Base-by-base conservation (phyloP, 164 flowering plant species). In the Taxillus chinensis region DNA sequence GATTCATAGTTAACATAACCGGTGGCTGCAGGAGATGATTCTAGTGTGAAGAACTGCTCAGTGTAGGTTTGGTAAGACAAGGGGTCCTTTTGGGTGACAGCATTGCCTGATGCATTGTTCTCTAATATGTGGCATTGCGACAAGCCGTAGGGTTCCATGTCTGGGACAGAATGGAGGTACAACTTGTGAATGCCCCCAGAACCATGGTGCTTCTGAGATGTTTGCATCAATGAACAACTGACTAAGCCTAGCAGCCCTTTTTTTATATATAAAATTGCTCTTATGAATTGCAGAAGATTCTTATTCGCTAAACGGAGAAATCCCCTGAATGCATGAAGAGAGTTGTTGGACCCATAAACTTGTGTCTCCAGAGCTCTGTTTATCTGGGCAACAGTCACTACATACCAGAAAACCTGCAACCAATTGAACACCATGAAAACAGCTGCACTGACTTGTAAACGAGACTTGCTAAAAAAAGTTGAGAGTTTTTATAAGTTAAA, bases 41-140 rank as follows among this genome's bases (percentile, higher is more conserved):
- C 85, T 42, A 83, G 68, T 42, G 87, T 83, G 62, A 73, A 78
- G 70, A 61, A 77, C 39, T 74, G 71, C 40, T 75, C 79, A 60
- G 69, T 57, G 62, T 6, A 60, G 51, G 68, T 59, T 39, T 68
- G 67, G 41, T 67, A 74, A 40, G 83, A 77, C 9, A 66, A 53
- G 38, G 43, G 74, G 7, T 66, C 67, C 41, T 68, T 76, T 41
- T 73, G 73, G 62, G 55, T 66, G 58, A 62, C 64, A 62, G 17
- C 41, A 55, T 59, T 71, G 6, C 67, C 57, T 61, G 37, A 45
- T 7, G 3, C 45, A 56, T 69, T 72, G 67, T 61, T 71, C 67
- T 79, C 76, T 48, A 79, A 39, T 50, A 74, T 59, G 49, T 80
- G 83, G 41, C 68, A 54, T 46, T 55, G 57, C 14, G 80, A 56